These are phyloP conservation scores for Talaromyces islandicus DNA, from an alignment of 2,329 filamentous ascomycete species.

Conservation along the genomic window DNA sequence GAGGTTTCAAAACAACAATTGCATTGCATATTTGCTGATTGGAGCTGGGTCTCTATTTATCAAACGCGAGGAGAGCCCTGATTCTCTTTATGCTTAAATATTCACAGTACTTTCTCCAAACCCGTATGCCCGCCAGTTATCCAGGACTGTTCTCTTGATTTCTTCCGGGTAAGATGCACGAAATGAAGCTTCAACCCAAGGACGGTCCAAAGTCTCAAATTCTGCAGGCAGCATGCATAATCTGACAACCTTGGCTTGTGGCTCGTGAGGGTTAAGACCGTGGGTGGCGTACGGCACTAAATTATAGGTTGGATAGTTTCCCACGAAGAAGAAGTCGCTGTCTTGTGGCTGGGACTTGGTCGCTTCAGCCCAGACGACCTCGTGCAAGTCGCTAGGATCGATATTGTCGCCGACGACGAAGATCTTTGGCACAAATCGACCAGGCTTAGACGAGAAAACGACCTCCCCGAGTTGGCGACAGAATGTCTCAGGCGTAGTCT, in stretches of 20 bases:
- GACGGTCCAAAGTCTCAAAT: conserved; percentile 1
- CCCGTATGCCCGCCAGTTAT: conserved; percentile 4
- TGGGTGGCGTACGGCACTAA: not conserved
- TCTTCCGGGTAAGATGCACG: conserved; percentile 3
- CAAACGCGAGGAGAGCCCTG: not conserved
- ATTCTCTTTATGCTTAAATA: not conserved
- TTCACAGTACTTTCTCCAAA: not conserved
- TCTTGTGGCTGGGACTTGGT: conserved; percentile 3
- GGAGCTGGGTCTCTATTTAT: no score
- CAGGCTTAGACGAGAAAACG: conserved; percentile 16
- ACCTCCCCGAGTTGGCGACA: conserved; percentile 13
- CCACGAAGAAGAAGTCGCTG: conserved; percentile 4
- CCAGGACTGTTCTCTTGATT: conserved; percentile 1
- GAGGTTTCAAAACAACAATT: no score
- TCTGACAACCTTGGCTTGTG: not conserved
- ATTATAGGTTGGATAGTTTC: conserved; percentile 1
- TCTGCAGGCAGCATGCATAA: conserved; percentile 2
- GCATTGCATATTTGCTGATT: no score
- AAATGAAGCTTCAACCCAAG: conserved; percentile 3
- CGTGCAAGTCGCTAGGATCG: conserved; percentile 14
- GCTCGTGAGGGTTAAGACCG: conserved; percentile 1
- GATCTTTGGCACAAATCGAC: conserved; percentile 17
- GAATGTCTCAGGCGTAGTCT: conserved; percentile 13
- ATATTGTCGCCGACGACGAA: conserved; percentile 17
- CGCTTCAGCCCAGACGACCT: conserved; percentile 15